Evolutionary conservation across 345 rosid genomes (phyloP), one percentile per base, ranked within the genome.

Genomic region (Isatis tinctoria): DNA sequence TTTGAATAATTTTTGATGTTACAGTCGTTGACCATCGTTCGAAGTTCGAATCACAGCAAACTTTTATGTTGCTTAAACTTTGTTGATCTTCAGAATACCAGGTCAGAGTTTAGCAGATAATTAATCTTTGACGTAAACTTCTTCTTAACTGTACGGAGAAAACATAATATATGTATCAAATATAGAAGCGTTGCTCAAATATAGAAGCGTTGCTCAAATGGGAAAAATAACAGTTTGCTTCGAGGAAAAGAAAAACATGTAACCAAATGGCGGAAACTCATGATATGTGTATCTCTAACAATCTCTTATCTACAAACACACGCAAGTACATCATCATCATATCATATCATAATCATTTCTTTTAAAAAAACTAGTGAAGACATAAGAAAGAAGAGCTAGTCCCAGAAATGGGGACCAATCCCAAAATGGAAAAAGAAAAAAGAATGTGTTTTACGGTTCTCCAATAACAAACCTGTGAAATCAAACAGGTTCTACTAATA

Each of bases 401-500:
- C 79, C 74, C 74, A 61, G 58, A 75, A 69, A 69, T 35, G 39
- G 74, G 72, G 79, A 75, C 79, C 57, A 69, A 41, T 65, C 36
- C 79, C 17, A 39, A 39, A 13, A 8, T 20, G 16, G 12, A 8
- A 37, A 9, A 33, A 67, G n/a, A n/a, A 37, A 47, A 60, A 37
- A 32, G 10, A 52, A 35, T 62, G 56, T 76, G 26, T 56, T 56
- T 24, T 24, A 3, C 12, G 8, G 8, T 6, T n/a, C n/a, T n/a
- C n/a, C n/a, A n/a, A 63, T 41, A 61, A 52, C 48, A 60, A 68
- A 39, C 36, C 18, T 51, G 56, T 57, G 16, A 68, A 32, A 51
- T 36, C 49, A 53, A 69, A 43, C 75, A 63, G 70, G 80, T 64
- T 76, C 80, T 79, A 85, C 75, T 51, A 51, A 61, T 84, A 84